A percentile compares a stretch with the other conserved stretches of the same genome.
Evolutionary conservation across 306 rosid species (phyloP).

Genomic region (Crotalaria pallida): DNA sequence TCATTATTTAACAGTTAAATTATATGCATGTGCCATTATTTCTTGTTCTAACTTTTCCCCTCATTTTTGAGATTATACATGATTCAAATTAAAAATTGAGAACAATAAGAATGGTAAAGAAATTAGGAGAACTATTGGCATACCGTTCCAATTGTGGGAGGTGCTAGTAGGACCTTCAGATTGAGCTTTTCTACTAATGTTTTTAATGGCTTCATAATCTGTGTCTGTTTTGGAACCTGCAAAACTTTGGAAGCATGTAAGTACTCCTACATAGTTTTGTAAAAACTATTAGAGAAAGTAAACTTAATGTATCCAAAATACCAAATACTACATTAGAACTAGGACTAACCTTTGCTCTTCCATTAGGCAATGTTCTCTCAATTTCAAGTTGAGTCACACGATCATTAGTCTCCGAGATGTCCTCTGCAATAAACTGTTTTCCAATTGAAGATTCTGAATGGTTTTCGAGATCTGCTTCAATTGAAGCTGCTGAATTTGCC

Average conservation of each 20-base stretch:
- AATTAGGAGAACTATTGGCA: not conserved
- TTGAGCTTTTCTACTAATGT: conserved; percentile 7
- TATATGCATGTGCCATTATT: not conserved
- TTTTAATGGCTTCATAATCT: not conserved
- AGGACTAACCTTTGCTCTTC: not conserved
- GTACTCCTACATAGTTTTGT: not conserved
- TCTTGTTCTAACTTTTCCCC: not conserved
- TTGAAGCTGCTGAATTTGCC: not conserved
- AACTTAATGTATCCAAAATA: not conserved
- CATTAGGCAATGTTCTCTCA: not conserved
- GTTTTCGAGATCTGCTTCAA: conserved; percentile 15
- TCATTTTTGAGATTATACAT: not conserved
- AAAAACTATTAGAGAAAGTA: not conserved
- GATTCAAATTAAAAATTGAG: not conserved
- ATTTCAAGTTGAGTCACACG: not conserved
- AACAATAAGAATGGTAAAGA: not conserved
- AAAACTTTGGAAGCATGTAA: not conserved
- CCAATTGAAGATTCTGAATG: not conserved
- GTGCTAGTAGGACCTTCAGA: conserved; percentile 23
- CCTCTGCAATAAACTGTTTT: not conserved
- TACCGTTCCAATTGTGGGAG: conserved; percentile 34
- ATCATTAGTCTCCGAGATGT: not conserved
- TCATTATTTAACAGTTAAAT: not conserved
- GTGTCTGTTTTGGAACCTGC: conserved; percentile 10
- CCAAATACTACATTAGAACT: not conserved